phyloP scores from a whole-genome alignment of 2,329 filamentous ascomycete species.

The Aspergillus transmontanensis region DNA sequence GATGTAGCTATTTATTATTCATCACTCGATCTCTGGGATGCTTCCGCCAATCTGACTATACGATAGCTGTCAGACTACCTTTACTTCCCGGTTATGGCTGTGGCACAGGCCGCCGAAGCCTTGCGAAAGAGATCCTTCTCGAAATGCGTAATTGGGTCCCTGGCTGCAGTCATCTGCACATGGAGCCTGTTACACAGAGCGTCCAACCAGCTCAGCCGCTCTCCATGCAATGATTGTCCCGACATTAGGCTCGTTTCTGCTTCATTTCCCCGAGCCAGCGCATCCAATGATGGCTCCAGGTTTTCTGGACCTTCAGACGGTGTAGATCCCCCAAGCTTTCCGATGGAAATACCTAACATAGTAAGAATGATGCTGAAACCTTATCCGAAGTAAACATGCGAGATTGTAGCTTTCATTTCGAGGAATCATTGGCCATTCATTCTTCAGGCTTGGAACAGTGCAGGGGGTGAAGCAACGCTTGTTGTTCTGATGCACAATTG shows the following conservation, averaged over 20 bases:
- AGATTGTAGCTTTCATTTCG: neutral
- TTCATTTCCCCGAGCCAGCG: slow-evolving; percentile 13
- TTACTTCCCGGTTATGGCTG: slow-evolving; percentile 9
- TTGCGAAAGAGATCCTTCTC: slow-evolving; percentile 14
- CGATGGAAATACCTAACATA: neutral
- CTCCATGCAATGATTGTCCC: slow-evolving; percentile 26
- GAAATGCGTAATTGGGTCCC: slow-evolving; percentile 16
- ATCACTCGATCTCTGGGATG: neutral
- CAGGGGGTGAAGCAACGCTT: neutral
- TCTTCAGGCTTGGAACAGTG: neutral
- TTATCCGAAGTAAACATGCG: neutral
- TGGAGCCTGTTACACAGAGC: slow-evolving; percentile 8
- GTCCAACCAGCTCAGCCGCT: slow-evolving; percentile 18
- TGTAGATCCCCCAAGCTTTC: slow-evolving; percentile 4
- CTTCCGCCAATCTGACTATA: neutral
- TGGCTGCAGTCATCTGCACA: slow-evolving; percentile 23
- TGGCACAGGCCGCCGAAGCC: slow-evolving; percentile 6
- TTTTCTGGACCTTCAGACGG: neutral
- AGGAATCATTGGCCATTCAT: neutral
- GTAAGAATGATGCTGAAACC: neutral
- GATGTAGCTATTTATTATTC: too few species aligned
- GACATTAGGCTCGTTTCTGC: slow-evolving; percentile 21
- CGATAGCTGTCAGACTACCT: slow-evolving; percentile 10
- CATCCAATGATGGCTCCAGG: slow-evolving; percentile 14
- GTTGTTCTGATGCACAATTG: neutral